A percentile compares a stretch with the other conserved stretches of the same genome.
phyloP scores from a whole-genome alignment of 768 basidiomycete species.

The Russula sp. region DNA sequence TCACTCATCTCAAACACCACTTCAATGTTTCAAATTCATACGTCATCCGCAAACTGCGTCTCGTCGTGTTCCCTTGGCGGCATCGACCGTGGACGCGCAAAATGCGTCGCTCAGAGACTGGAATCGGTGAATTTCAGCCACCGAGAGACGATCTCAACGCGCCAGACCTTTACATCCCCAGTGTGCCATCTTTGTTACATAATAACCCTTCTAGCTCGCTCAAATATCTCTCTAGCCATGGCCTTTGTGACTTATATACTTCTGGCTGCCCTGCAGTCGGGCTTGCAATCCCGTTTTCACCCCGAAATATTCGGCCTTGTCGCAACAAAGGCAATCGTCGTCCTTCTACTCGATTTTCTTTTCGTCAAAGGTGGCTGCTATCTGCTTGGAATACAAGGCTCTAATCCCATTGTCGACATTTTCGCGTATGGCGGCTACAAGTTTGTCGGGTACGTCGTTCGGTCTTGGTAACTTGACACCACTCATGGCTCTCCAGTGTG shows the following conservation, averaged over 20 bases:
- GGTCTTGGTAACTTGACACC: not conserved
- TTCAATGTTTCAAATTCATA: conserved; percentile 97
- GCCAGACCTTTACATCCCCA: conserved; percentile 94
- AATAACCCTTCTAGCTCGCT: not conserved
- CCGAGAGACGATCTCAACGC: conserved; percentile 94
- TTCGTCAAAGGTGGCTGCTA: conserved; percentile 92
- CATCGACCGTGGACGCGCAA: conserved; percentile 83
- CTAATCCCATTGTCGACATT: conserved; percentile 67
- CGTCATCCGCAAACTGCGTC: conserved; percentile 79
- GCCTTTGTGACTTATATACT: conserved; percentile 94
- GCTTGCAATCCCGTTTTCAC: conserved; percentile 75
- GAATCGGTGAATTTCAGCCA: conserved; percentile 70
- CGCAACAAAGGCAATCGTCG: conserved; percentile 75
- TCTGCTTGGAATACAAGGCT: conserved; percentile 76
- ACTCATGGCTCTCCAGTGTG: conserved; percentile 44
- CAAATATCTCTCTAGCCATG: conserved; percentile 55
- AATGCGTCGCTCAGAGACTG: conserved; percentile 53
- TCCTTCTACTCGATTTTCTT: conserved; percentile 81
- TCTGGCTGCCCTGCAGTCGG: conserved; percentile 76
- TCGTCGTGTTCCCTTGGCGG: conserved; percentile 93
- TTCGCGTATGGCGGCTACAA: conserved; percentile 96
- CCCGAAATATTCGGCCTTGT: conserved; percentile 85
- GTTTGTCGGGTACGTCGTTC: conserved; percentile 74
- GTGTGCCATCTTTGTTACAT: conserved; percentile 34
- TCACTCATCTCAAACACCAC: conserved; percentile 73